phyloP scores from a whole-genome alignment of 164 flowering plant genomes.

The Nymphaea thermarum region DNA sequence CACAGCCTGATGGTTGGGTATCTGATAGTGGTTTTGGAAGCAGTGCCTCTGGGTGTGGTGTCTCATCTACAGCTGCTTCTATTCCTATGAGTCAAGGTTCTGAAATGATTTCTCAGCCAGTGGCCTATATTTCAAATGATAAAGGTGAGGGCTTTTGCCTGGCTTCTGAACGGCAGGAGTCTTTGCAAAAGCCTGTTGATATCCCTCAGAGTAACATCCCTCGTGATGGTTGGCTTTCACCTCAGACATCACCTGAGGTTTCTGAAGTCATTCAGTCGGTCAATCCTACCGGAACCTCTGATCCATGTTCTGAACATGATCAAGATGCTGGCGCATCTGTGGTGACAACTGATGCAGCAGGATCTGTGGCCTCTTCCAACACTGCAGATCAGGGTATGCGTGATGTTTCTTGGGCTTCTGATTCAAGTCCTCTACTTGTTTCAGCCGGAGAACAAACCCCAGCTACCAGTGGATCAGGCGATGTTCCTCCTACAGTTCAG shows the following conservation, averaged over 20 bases:
- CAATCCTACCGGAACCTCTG: not conserved
- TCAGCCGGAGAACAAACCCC: not conserved
- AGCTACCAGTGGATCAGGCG: not conserved
- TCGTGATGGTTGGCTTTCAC: not conserved
- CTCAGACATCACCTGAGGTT: not conserved
- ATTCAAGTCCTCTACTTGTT: not conserved
- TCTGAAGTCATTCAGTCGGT: not conserved
- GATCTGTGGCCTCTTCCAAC: not conserved
- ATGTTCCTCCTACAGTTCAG: not conserved
- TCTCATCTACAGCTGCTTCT: conserved; percentile 6
- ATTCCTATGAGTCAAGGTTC: conserved; percentile 6
- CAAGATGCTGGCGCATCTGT: not conserved
- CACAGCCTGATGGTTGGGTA: conserved; percentile 2
- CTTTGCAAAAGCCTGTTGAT: not conserved
- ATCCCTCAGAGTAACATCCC: not conserved
- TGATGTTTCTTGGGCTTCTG: not conserved
- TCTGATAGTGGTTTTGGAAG: conserved; percentile 1
- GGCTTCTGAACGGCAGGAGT: not conserved
- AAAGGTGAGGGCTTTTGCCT: not conserved
- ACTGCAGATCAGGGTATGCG: not conserved
- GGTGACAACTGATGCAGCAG: not conserved
- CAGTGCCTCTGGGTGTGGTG: not conserved
- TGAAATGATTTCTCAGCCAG: conserved; percentile 3
- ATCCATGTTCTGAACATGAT: not conserved
- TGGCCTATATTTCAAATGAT: not conserved